Evolutionary conservation across 1,139 yeast genomes (phyloP).

Genomic region (Saccharomyces pastorianus): DNA sequence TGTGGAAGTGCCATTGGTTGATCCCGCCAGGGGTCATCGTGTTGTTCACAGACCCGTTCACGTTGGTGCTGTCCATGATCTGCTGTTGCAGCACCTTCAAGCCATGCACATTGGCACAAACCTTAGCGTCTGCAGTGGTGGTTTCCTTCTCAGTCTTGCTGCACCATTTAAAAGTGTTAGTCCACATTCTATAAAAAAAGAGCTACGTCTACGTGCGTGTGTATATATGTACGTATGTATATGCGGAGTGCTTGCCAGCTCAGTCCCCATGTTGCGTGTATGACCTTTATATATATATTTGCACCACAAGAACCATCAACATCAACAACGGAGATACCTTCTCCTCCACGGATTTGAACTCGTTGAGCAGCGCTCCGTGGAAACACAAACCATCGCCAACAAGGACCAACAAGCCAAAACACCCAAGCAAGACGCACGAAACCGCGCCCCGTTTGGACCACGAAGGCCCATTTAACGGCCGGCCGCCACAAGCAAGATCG

Average conservation of each 20-base stretch:
- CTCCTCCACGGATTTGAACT: not conserved
- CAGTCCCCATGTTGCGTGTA: no score
- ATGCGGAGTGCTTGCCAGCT: not conserved
- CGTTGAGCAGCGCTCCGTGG: not conserved
- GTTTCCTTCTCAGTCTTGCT: conserved; percentile 1
- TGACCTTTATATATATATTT: not conserved
- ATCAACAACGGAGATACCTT: not conserved
- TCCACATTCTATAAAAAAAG: not conserved
- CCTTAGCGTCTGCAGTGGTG: conserved; percentile 2
- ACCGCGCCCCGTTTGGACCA: not conserved
- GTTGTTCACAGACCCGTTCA: conserved; percentile 7
- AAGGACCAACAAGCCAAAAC: not conserved
- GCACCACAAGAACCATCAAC: not conserved
- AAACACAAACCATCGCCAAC: not conserved
- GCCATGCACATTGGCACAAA: conserved; percentile 3
- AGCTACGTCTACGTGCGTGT: not conserved
- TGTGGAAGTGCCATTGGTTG: conserved; percentile 26
- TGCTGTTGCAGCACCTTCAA: conserved; percentile 13
- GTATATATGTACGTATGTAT: no score
- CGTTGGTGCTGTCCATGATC: conserved; percentile 11
- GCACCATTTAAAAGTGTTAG: conserved; percentile 1
- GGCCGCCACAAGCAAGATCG: not conserved
- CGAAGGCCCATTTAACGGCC: not conserved
- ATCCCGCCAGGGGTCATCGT: conserved; percentile 14
- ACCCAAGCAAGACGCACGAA: not conserved